These are phyloP conservation scores for Chaetomium globosum DNA, from an alignment of 2,329 filamentous ascomycete species.

Conservation along the genomic window DNA sequence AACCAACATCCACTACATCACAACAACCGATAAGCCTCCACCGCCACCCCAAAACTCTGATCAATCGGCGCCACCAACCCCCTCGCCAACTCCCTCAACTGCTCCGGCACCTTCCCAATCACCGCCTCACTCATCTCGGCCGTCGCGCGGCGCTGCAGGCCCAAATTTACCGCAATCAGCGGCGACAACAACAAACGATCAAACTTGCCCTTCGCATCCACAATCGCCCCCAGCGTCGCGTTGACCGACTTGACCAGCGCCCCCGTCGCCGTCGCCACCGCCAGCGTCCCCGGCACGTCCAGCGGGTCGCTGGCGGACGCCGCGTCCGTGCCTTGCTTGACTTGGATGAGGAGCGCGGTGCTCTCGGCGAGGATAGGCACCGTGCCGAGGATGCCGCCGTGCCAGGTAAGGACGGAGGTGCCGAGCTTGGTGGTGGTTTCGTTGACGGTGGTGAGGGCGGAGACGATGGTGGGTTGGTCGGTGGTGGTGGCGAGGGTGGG, in stretches of 20 bases:
- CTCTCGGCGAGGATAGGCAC: conserved; percentile 48
- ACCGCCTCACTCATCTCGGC: conserved; percentile 45
- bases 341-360: conserved; percentile 44
- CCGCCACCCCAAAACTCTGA: conserved; percentile 45
- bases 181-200: conserved; percentile 48
- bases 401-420: conserved; percentile 43
- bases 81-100: conserved; percentile 42
- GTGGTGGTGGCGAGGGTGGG: conserved; percentile 29
- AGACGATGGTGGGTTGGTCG: too few species aligned
- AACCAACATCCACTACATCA: too few species aligned
- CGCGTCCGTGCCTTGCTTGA: conserved; percentile 45
- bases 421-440: conserved; percentile 43
- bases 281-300: conserved; percentile 44
- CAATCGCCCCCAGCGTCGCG: conserved; percentile 44
- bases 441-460: conserved; percentile 38
- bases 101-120: conserved; percentile 46
- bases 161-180: conserved; percentile 48
- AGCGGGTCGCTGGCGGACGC: conserved; percentile 47
- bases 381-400: conserved; percentile 45
- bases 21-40: conserved; percentile 34
- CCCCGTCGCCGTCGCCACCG: conserved; percentile 45
- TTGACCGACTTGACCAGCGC: conserved; percentile 46
- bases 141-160: conserved; percentile 47
- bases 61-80: conserved; percentile 45
- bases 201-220: conserved; percentile 49